Evolutionary conservation across 805 yeast species (phyloP), one percentile per base, ranked within the genome.

Genomic region (Kuraishia capsulata): DNA sequence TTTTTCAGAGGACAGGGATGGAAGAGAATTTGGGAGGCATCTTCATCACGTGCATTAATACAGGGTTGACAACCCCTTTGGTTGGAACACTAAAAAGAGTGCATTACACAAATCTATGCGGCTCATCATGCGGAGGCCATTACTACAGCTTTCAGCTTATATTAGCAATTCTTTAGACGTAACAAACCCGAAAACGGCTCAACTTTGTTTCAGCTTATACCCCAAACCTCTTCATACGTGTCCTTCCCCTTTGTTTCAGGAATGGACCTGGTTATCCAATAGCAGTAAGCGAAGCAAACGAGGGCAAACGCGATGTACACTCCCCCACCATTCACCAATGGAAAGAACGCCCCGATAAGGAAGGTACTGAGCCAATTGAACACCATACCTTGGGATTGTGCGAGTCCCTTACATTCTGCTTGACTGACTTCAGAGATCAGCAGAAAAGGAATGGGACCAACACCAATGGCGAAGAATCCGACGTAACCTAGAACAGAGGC

Each of bases 391-490:
- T 85, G 81, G 54, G 95, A 81, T 60, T 92, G 98, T 0, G 97
- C 97, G 33, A 78, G 67, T 2, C 89, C 89, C 41, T 78, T 78
- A 2, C 90, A 90, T 42, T 78, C 76, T 2, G 71, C 62, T 43
- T 88, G 94, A 0, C 95, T 81, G n/a, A 90, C 78, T 54, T 92
- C 97, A 5, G 95, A 76, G 9, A 90, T 80, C 38, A 89, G 61
- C 47, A 90, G 62, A 61, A 92, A 90, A 31, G 98, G 98, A 39
- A 92, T 88, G 5, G 98, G 98, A 0, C 98, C 98, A 44, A 88
- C 57, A 0, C 98, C 98, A 25, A 83, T 63, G 0, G 97, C 97
- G 64, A 90, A 92, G 20, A 87, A 73, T 1, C 82, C 77, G 36
- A 90, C 88, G 54, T 87, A 89, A 1, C 71, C 52, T 39, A 86